A percentile compares a stretch with the other conserved stretches of the same genome.
Conservation (phyloP, 2,329 filamentous ascomycete species). For the Scedosporium dehoogii region DNA sequence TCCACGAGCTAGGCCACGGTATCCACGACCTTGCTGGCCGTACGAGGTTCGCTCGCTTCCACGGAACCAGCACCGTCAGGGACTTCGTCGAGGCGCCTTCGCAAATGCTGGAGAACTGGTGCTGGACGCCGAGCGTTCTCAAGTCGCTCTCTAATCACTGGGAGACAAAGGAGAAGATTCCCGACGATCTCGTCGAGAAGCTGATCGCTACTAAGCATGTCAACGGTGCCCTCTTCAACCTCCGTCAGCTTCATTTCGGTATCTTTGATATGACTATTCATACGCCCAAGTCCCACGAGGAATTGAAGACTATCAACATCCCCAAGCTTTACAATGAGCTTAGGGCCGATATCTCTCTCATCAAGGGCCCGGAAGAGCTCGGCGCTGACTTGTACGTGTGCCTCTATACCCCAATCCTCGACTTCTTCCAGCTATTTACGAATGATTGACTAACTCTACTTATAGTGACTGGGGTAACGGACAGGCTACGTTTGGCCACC, state of each 20-base stretch:
- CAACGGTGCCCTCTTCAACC: slow-evolving; percentile 69
- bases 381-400: slow-evolving; percentile 42
- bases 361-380: slow-evolving; percentile 63
- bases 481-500: slow-evolving; percentile 70
- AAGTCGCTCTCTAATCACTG: slow-evolving; percentile 65
- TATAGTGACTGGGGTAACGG: slow-evolving; percentile 62
- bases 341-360: slow-evolving; percentile 58
- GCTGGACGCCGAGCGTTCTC: slow-evolving; percentile 57
- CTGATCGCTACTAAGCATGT: slow-evolving; percentile 71
- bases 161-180: slow-evolving; percentile 58
- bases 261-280: slow-evolving; percentile 80
- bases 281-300: slow-evolving; percentile 57
- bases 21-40: slow-evolving; percentile 60
- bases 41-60: slow-evolving; percentile 54
- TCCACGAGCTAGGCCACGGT: slow-evolving; percentile 66
- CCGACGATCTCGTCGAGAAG: slow-evolving; percentile 63
- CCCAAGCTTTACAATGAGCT: slow-evolving; percentile 63
- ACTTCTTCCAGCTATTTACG: neutral
- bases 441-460: neutral
- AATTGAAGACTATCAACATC: slow-evolving; percentile 55
- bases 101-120: slow-evolving; percentile 71
- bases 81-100: slow-evolving; percentile 65
- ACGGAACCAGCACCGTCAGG: slow-evolving; percentile 55
- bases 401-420: neutral
- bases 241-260: slow-evolving; percentile 70